Base-by-base conservation (phyloP, 139 green algal genomes). In the Chlorella vulgaris region DNA sequence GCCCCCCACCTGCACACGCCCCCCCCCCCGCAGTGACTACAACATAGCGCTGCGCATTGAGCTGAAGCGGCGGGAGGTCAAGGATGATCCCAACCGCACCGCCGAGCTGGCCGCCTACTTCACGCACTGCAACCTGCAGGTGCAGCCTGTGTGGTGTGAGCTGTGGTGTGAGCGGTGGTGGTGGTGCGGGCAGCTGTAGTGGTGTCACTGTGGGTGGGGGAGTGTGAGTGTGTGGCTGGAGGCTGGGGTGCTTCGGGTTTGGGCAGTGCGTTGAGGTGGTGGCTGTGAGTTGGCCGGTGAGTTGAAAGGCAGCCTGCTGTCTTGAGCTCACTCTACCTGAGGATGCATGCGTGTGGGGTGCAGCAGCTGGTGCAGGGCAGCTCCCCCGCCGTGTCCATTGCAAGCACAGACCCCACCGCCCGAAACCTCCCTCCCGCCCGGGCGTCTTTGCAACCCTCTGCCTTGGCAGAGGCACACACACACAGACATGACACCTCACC, bases 51-150 rank as follows among this genome's bases (percentile, higher is more conserved):
- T 99, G 78, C 89, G 91, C 36, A 94, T 91, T 47, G 97, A 99
- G 89, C 88, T 99, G 55, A 93, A 91, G 89, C 90, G 97, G 73
- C 98, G 97, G 85, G 92, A 96, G 82, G 61, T 88, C 31, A 75
- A 73, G 62, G 91, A 96, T 22, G 92, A 98, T 76, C 86, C 91
- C 40, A 71, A 74, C 35, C 89, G 93, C 38, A 85, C 91, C 28
- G 94, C 94, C 7, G 97, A 99, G 93, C 91, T 99, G 79, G 95
- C 97, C 24, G 96, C 95, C 18, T 99, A 99, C 92, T 99, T 99
- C 91, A 99, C 97, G 29, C 97, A 99, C 91, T 97, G 91, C 91
- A 91, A 93, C 53, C 80, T 93, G 60, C 69, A 88, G 80, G 55
- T 55, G 53, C 1, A 26, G 7, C 1, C 6, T 28, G 2, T 1